phyloP scores from a whole-genome alignment of 2,329 filamentous ascomycete species.

The Colletotrichum sp. region DNA sequence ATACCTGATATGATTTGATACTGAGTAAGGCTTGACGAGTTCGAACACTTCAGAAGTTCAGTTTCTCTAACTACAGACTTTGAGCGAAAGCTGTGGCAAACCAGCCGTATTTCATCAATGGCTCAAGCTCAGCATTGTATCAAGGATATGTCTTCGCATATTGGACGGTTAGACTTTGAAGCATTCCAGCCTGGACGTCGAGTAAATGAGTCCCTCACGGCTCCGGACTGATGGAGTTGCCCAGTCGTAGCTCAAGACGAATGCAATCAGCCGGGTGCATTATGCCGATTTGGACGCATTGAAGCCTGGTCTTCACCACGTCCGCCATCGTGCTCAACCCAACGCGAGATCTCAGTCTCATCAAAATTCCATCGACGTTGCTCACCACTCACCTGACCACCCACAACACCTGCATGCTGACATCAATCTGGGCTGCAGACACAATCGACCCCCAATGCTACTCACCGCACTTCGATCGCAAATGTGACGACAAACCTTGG shows the following conservation, averaged over 20 bases:
- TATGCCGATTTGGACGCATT: neutral
- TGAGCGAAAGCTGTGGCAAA: neutral
- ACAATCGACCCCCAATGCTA: neutral
- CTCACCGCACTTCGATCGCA: neutral
- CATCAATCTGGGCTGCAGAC: neutral
- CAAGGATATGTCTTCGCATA: accelerated
- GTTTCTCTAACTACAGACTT: neutral
- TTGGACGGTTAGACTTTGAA: neutral
- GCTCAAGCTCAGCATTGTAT: neutral
- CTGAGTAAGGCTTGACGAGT: too few relatives aligned
- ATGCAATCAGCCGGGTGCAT: accelerated
- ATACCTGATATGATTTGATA: too few relatives aligned
- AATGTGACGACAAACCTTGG: neutral
- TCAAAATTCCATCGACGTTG: neutral
- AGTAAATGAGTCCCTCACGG: neutral
- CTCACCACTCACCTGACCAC: neutral
- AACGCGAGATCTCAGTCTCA: neutral
- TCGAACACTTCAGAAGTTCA: too few relatives aligned
- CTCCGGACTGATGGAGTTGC: neutral
- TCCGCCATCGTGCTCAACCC: neutral
- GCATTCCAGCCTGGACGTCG: neutral
- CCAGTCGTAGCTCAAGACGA: neutral
- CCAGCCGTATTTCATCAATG: accelerated
- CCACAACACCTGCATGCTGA: neutral
- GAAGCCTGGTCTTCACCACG: neutral